Conservation (phyloP, 2,329 filamentous ascomycete species). For the Microsporum canis region DNA sequence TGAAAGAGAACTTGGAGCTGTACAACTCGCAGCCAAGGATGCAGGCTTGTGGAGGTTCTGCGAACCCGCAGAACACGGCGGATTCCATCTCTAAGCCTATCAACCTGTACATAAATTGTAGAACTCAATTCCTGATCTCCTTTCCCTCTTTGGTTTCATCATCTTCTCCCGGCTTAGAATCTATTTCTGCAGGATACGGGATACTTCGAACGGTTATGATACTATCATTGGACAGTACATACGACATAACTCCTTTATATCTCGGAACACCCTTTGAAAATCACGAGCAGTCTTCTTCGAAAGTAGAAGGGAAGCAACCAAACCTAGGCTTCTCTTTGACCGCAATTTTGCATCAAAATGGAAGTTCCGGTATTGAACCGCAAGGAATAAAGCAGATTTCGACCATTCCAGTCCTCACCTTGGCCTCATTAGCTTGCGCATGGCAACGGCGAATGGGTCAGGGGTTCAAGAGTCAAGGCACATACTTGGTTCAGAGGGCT, state of each 20-base stretch:
- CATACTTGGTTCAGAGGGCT: conserved; percentile 8
- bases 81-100: conserved; percentile 37
- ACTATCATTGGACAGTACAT: not conserved
- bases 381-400: conserved; percentile 19
- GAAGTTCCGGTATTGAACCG: conserved; percentile 8
- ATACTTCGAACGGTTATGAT: not conserved
- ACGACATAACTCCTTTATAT: conserved; percentile 1
- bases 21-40: conserved; percentile 55
- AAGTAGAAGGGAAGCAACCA: not conserved
- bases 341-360: conserved; percentile 9
- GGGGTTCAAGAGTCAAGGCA: not conserved
- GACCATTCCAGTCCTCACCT: conserved; percentile 20
- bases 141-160: not conserved
- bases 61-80: conserved; percentile 49
- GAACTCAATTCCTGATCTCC: not conserved
- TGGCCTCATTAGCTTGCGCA: not conserved
- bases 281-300: not conserved
- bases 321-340: conserved; percentile 9
- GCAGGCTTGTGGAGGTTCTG: conserved; percentile 71
- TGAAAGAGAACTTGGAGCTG: conserved; percentile 52
- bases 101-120: not conserved
- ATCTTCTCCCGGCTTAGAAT: not conserved
- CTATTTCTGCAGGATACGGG: not conserved
- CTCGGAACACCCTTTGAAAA: conserved; percentile 1
- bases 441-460: not conserved